Evolutionary conservation across 257 asterid species (phyloP).

Genomic region (Rhazya stricta): DNA sequence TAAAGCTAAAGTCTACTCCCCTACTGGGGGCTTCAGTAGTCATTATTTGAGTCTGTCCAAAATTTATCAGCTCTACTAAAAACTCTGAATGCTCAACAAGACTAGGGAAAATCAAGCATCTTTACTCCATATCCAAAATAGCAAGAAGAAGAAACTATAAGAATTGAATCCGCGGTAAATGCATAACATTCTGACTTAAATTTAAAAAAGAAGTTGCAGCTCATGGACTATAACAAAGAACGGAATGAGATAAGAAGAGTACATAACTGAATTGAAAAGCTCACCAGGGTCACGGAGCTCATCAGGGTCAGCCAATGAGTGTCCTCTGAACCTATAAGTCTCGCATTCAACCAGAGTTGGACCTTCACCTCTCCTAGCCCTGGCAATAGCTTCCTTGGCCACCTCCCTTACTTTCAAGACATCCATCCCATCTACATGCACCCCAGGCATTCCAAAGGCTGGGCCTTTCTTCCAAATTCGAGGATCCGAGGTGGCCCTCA

Average conservation of each 20-base stretch:
- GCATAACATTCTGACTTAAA: no score
- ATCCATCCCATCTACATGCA: constrained; percentile 98
- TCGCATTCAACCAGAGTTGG: constrained; percentile 95
- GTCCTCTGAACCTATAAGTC: constrained; percentile 94
- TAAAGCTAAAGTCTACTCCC: background rate
- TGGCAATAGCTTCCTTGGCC: constrained; percentile 74
- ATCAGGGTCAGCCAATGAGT: constrained; percentile 98
- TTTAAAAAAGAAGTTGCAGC: no score
- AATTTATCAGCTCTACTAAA: background rate
- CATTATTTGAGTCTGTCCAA: background rate
- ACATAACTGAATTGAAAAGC: constrained; percentile 19
- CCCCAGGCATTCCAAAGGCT: constrained; percentile 97
- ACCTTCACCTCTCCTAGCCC: constrained; percentile 97
- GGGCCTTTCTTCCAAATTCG: constrained; percentile 97
- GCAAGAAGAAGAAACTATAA: background rate
- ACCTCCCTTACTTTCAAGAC: constrained; percentile 97
- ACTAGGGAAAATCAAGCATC: background rate
- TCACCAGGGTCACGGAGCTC: constrained; percentile 98
- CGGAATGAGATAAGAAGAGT: background rate
- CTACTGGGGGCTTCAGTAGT: background rate
- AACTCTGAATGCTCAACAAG: background rate
- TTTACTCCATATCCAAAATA: background rate
- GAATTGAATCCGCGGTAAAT: no score
- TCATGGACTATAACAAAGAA: background rate
- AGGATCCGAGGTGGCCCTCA: constrained; percentile 96